Percentiles rank a stretch among this genome's conserved stretches.
These are phyloP conservation scores for Cladosporium sp. DNA, from an alignment of 2,329 filamentous ascomycete species.

Conservation along the genomic window DNA sequence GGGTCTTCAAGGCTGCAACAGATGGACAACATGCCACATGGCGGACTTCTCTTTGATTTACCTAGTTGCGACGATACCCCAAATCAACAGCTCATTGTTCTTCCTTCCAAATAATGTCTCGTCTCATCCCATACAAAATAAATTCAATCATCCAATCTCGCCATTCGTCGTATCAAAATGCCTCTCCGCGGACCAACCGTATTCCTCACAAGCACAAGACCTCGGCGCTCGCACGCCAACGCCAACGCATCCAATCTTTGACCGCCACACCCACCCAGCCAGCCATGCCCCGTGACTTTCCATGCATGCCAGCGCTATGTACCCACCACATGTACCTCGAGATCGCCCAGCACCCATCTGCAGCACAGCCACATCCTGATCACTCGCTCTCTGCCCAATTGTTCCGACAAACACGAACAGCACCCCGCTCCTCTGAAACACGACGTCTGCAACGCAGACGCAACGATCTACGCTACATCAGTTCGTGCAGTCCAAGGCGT, in stretches of 20 bases:
- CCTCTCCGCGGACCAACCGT: neutral
- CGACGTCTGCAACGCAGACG: constrained; percentile 1
- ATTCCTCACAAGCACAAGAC: constrained; percentile 1
- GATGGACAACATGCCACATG: neutral
- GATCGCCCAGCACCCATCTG: neutral
- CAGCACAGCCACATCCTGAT: constrained; percentile 6
- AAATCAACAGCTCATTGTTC: neutral
- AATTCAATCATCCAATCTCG: neutral
- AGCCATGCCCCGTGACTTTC: neutral
- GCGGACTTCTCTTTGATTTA: neutral
- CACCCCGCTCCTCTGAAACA: constrained; percentile 1
- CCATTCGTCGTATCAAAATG: neutral
- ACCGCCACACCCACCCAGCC: neutral
- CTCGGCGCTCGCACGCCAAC: neutral
- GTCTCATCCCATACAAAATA: no score
- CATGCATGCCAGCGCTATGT: neutral
- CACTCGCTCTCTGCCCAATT: neutral
- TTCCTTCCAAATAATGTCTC: neutral
- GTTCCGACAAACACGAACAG: neutral
- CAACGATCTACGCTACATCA: neutral
- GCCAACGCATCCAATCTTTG: constrained; percentile 9
- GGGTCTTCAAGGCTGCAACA: neutral
- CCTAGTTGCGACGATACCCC: constrained; percentile 5
- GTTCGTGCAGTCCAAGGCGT: neutral
- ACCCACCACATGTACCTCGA: neutral